Conservation (phyloP, 768 basidiomycete genomes). For the Tremella fuciformis region DNA sequence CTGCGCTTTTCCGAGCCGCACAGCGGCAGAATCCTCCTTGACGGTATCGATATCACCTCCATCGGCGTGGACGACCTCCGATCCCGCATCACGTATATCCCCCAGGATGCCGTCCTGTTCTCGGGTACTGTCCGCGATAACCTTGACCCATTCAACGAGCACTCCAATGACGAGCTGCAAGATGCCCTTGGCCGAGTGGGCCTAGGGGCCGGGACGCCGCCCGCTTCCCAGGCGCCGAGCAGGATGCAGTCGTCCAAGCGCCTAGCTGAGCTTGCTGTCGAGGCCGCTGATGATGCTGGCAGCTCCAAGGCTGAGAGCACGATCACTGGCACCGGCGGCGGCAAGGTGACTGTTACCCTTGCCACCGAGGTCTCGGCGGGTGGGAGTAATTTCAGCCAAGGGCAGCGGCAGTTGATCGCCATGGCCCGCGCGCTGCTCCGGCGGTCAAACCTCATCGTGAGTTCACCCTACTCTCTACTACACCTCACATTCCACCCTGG, state of each 20-base stretch:
- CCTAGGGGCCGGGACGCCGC: conserved; percentile 59
- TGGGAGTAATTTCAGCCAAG: conserved; percentile 87
- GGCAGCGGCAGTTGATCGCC: conserved; percentile 68
- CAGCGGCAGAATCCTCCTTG: conserved; percentile 71
- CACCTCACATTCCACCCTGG: background rate
- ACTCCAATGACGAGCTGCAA: conserved; percentile 43
- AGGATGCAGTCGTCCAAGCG: conserved; percentile 30
- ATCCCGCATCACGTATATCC: conserved; percentile 53
- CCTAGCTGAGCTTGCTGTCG: conserved; percentile 20
- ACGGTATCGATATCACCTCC: conserved; percentile 80
- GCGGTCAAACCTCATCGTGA: conserved; percentile 39
- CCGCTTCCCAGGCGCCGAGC: conserved; percentile 13
- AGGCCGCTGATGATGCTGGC: conserved; percentile 16
- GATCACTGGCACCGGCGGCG: conserved; percentile 1
- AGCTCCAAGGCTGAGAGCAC: conserved; percentile 1
- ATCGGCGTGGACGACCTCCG: conserved; percentile 77
- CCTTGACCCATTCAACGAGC: conserved; percentile 49
- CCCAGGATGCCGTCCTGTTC: conserved; percentile 54
- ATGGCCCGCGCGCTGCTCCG: conserved; percentile 36
- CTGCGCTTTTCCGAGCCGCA: conserved; percentile 79
- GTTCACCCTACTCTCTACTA: conserved; percentile 6
- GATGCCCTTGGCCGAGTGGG: conserved; percentile 68
- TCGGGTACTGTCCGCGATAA: conserved; percentile 51
- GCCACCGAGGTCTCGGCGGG: conserved; percentile 79
- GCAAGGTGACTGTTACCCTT: conserved; percentile 57